A percentile compares a stretch with the other conserved stretches of the same genome.
These are phyloP conservation scores for Ogataea populi-albae DNA, from an alignment of 805 yeast genomes.

Conservation along the genomic window DNA sequence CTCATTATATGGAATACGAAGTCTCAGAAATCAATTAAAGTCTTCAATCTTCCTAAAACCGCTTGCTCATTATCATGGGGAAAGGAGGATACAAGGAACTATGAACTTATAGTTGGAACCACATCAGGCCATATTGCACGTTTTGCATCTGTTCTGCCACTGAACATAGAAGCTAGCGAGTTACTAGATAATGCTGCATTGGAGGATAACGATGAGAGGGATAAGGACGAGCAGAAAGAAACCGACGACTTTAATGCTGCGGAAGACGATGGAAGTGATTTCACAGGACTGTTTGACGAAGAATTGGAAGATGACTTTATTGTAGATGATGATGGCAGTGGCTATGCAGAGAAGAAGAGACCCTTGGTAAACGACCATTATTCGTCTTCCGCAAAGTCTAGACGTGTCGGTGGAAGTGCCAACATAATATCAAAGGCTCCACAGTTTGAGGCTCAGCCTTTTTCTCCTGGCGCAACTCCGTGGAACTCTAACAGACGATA, in stretches of 20 bases:
- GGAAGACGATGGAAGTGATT: constrained; percentile 30
- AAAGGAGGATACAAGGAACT: constrained; percentile 12
- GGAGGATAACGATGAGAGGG: constrained; percentile 27
- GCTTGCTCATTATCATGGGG: constrained; percentile 35
- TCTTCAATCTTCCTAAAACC: constrained; percentile 22
- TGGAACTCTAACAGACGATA: constrained; percentile 71
- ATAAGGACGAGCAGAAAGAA: constrained; percentile 18
- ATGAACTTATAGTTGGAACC: constrained; percentile 40
- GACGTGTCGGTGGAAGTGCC: constrained; percentile 7
- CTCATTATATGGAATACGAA: constrained; percentile 56
- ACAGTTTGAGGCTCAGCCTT: constrained; percentile 49
- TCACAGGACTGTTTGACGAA: constrained; percentile 33
- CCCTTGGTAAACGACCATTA: constrained; percentile 3
- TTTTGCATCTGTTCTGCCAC: constrained; percentile 18
- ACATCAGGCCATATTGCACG: constrained; percentile 39
- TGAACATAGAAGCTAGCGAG: not conserved
- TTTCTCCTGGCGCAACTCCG: constrained; percentile 87
- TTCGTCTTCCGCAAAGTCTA: constrained; percentile 7
- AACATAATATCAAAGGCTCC: constrained; percentile 5
- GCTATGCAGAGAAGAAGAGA: constrained; percentile 21
- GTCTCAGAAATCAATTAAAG: constrained; percentile 34
- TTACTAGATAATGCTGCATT: constrained; percentile 16
- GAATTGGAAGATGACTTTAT: constrained; percentile 52
- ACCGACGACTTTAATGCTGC: constrained; percentile 20
- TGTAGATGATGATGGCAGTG: constrained; percentile 63